Evolutionary conservation across 495 filamentous ascomycete species (phyloP).

Genomic region (Aspergillus asperescens): DNA sequence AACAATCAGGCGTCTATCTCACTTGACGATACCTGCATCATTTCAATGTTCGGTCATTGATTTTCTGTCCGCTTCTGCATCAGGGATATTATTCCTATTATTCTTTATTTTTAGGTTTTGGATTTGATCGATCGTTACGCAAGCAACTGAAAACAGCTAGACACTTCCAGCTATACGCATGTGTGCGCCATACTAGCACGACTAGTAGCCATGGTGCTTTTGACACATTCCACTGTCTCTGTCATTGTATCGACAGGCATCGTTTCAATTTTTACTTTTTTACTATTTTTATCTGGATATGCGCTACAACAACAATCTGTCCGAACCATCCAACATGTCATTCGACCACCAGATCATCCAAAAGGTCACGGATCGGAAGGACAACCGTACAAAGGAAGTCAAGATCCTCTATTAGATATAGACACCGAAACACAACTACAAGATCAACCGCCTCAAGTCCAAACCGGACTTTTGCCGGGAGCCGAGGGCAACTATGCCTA

Average conservation of each 20-base stretch:
- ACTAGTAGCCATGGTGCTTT: conserved; percentile 36
- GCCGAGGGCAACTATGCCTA: conserved; percentile 38
- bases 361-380: conserved; percentile 14
- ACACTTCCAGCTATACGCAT: not conserved
- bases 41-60: not conserved
- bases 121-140: not conserved
- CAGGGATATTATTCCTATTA: not conserved
- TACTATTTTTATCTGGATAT: conserved; percentile 67
- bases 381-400: conserved; percentile 25
- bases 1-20: not conserved
- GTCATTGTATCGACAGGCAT: conserved; percentile 41
- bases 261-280: conserved; percentile 55
- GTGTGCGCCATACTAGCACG: not conserved
- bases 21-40: not conserved
- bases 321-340: conserved; percentile 52
- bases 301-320: conserved; percentile 67
- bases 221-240: conserved; percentile 43
- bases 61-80: not conserved
- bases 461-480: not conserved
- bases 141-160: not conserved
- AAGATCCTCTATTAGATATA: conserved; percentile 6
- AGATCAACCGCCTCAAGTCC: not conserved
- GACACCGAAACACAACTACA: not conserved
- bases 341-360: conserved; percentile 39
- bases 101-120: not conserved